phyloP scores from a whole-genome alignment of 306 rosid species.

The Dryas alaskensis region DNA sequence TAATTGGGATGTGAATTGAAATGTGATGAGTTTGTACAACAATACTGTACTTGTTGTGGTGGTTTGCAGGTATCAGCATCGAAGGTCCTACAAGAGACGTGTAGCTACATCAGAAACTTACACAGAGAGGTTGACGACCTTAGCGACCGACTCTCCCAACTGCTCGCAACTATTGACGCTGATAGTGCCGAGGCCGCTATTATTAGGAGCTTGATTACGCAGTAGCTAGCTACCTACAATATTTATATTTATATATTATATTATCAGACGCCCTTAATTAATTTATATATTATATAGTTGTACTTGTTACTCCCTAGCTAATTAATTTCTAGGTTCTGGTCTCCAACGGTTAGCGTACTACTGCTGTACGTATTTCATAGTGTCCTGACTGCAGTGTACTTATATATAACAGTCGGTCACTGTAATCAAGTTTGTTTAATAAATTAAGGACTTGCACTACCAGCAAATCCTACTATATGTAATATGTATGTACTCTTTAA shows the following conservation, averaged over 20 bases:
- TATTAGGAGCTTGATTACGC: slow-evolving; percentile 84
- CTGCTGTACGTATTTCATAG: slow-evolving; percentile 18
- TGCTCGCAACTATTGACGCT: slow-evolving; percentile 81
- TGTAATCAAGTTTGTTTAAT: slow-evolving; percentile 17
- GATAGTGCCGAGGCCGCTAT: slow-evolving; percentile 93
- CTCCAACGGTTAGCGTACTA: slow-evolving; percentile 14
- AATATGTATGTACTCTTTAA: background rate
- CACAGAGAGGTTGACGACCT: slow-evolving; percentile 90
- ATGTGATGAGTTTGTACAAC: no score
- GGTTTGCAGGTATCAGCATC: slow-evolving; percentile 82
- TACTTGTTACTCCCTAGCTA: slow-evolving; percentile 6
- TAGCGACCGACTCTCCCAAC: slow-evolving; percentile 83
- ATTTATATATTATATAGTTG: slow-evolving; percentile 22
- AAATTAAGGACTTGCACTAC: slow-evolving; percentile 33
- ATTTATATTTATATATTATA: no score
- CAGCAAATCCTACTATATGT: slow-evolving; percentile 23
- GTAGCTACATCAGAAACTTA: slow-evolving; percentile 86
- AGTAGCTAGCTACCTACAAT: slow-evolving; percentile 33
- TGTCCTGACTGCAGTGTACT: background rate
- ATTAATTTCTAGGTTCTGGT: slow-evolving; percentile 20
- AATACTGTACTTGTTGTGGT: background rate
- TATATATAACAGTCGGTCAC: background rate
- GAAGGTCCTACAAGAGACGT: slow-evolving; percentile 98
- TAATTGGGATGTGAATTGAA: background rate
- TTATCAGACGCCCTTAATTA: background rate